Base-by-base conservation (phyloP, 495 filamentous ascomycete genomes). In the Aspergillus kassunensis region DNA sequence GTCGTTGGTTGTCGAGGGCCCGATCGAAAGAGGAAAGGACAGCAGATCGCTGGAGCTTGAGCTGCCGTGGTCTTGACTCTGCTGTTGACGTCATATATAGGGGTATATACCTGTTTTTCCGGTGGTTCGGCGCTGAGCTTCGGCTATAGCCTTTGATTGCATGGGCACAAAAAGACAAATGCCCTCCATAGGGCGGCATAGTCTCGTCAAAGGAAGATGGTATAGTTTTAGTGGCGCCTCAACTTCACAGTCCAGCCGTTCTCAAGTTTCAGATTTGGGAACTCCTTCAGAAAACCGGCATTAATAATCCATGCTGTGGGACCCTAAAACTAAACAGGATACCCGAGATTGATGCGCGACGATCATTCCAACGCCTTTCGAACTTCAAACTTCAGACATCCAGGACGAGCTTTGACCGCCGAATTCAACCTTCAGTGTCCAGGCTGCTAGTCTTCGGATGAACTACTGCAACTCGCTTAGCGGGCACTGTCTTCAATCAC, bases 381-480 rank as follows among this genome's bases (percentile, higher is more conserved):
- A 61, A 61, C 55, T 52, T 55, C 47, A 24, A 43, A 42, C 23
- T 18, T 29, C 23, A 6, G n/a, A 43, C 23, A 13, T 15, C 55
- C 35, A 33, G 30, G 3, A 11, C 6, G 24, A 61, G 58, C 58
- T 57, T 57, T 57, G 56, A 57, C 59, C 59, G 59, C 59, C 51
- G 43, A 44, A 35, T 51, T 35, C 25, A n/a, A n/a, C n/a, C n/a
- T n/a, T n/a, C n/a, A n/a, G n/a, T 9, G 24, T 27, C 24, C 24
- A 27, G 24, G 24, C 24, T 27, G 4, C 24, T 4, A 49, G 53
- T 56, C 46, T 42, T 11, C 56, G 56, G 60, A 46, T 50, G 54
- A 57, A 59, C 56, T 63, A 63, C 60, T 57, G 56, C 56, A 59
- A 57, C 51, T 45, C 47, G 60, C 45, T 55, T 63, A 59, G 60